Evolutionary conservation across 345 rosid species (phyloP), one percentile per base, ranked within the genome.

Genomic region (Physaria fendleri): DNA sequence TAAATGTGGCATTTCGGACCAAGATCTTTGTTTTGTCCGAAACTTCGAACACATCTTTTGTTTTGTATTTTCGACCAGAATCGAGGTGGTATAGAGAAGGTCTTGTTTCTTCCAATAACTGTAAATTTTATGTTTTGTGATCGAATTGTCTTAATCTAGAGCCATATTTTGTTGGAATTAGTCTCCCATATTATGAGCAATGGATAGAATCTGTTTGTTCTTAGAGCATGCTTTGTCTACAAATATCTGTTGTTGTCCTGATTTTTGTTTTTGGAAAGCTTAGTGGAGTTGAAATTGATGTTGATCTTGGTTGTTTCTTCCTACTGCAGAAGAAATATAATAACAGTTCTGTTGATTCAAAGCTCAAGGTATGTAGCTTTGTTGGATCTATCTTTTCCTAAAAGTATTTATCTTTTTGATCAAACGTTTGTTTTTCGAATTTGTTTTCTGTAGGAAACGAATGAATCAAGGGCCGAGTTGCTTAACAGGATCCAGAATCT

Each of bases 401-500:
- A 16, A 6, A 2, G 4, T 24, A 12, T 2, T 6, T 46, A 8
- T 37, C 32, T 32, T 43, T 43, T 2, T 27, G 47, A 25, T 47
- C 22, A 45, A 42, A 2, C 1, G 4, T n/a, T n/a, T n/a, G 42
- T 45, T 37, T 43, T 15, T 62, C 37, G 20, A 45, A 16, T 38
- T 33, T 3, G 14, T 45, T 62, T 33, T 66, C 12, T 38, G 17
- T 61, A 93, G 97, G 97, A 93, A 68, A 51, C 89, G 55, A 89
- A 74, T 8, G 97, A 88, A 61, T 93, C 99, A 35, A 86, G 99
- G 48, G 65, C 82, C 0, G 97, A 88, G 77, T 76, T 93, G 50
- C 90, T 81, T 39, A 81, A 64, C 68, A 75, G 97, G 75, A 85
- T 89, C 58, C 94, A 88, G 70, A 85, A 87, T 59, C 80, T 93